Base-by-base conservation (phyloP, 306 rosid genomes). In the Cicer arietinum region DNA sequence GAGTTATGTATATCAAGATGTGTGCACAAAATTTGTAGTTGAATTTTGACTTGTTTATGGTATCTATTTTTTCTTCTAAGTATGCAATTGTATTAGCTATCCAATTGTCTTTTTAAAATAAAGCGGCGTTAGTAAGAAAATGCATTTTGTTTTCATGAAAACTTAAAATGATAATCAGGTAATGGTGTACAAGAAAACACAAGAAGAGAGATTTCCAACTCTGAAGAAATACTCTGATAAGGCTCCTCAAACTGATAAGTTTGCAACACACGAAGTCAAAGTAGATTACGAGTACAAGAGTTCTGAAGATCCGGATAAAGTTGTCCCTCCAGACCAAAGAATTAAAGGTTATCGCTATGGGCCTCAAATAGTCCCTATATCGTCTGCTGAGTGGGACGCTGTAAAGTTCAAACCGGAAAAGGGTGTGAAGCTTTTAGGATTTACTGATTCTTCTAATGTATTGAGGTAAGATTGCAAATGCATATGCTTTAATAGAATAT, bases 311-410 rank as follows among this genome's bases (percentile, higher is more conserved):
- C 76, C 80, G 45, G 77, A 81, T 77, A 80, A 73, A 82, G 85
- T 80, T 74, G 85, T 91, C 73, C 96, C 98, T 63, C 97, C 97
- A 9, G 94, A 94, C 39, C 96, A 85, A 82, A 87, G 98, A 79
- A 91, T 94, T 79, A 94, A 85, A 86, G 96, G 98, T 50, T 94
- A 90, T 78, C 87, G 92, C 52, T 94, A 94, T 77, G 98, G 98
- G 64, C 97, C 98, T 75, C 97, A 94, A 85, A 85, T 94, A 56
- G 82, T 94, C 85, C 98, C 98, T 14, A 87, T 94, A 86, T 86
- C 98, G 18, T 63, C 89, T 62, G 85, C 88, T 9, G 94, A 90
- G 60, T 91, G 94, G 98, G 97, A 91, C 17, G 91, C 96, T 18
- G 91, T 90, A 54, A 91, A 88, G 81, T 94, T 91, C 85, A 90